Evolutionary conservation across 495 filamentous ascomycete species (phyloP), one percentile per base, ranked within the genome.

Genomic region (Penicillium bialowiezense): DNA sequence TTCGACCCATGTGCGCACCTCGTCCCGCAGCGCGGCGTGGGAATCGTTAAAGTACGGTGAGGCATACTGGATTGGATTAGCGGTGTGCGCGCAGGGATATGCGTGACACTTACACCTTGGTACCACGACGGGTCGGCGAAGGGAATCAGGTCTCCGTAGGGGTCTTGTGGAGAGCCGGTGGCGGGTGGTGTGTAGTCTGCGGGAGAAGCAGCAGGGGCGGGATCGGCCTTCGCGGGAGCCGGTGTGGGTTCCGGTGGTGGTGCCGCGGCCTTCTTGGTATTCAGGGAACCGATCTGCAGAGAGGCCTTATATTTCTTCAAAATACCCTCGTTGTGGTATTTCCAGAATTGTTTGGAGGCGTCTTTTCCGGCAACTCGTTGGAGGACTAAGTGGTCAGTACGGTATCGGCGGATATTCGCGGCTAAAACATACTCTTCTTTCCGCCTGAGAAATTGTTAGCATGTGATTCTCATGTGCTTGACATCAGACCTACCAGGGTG

Each of bases 301-400:
- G 89, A 77, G 21, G 80, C 70, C 73, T 93, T 86, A 78, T 91
- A 97, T 68, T 97, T 98, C 75, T 97, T 97, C 57, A 97, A 78
- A 54, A 97, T 90, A 44, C 86, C 81, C 58, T 87, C 83, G 60
- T 96, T 98, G 78, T 98, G 93, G 68, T 98, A 97, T 72, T 97
- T 99, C 93, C 93, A 99, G 76, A 99, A 99, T 65, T 96, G 95
- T 70, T 95, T 92, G 20, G 89, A 91, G 14, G 93, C 93, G 58
- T 99, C 95, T 67, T 97, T 99, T 57, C 93, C 93, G 37, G 84
- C 93, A 13, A 97, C 91, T 49, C 92, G 77, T 58, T 89, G 84
- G 45, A 99, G 84, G 67, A 99, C 84, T 87, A 57, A 29, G 37
- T 17, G 12, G 62, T 69, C 37, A 70, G 47, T 59, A 58, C 39